Evolutionary conservation across 331 rosid species (phyloP).

Genomic region (Malus hybrid): DNA sequence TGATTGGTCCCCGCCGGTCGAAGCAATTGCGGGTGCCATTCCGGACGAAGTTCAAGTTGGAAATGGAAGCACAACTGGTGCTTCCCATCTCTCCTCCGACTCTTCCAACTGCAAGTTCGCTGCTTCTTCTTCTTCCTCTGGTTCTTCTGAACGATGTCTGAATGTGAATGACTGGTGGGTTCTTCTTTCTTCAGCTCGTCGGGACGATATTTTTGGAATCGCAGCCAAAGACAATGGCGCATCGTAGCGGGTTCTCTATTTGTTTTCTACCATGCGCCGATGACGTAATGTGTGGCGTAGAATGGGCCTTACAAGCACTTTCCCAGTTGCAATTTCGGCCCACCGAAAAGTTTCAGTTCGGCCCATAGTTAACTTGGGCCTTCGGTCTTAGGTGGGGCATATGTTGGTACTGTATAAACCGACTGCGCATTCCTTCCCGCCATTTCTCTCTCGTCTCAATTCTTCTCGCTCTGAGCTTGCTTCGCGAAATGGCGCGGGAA

Average conservation of each 20-base stretch:
- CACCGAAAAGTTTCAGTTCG: background rate
- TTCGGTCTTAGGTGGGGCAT: background rate
- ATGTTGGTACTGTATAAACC: background rate
- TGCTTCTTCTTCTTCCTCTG: slow-evolving; percentile 3
- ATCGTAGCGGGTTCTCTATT: background rate
- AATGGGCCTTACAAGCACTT: background rate
- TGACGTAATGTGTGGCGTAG: background rate
- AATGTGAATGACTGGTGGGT: background rate
- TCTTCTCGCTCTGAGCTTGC: background rate
- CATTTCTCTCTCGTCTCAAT: background rate
- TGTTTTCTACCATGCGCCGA: background rate
- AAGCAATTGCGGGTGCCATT: slow-evolving; percentile 7
- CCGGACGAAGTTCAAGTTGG: slow-evolving; percentile 36
- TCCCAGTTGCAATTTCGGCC: background rate
- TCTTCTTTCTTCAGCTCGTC: background rate
- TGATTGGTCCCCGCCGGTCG: slow-evolving; percentile 23
- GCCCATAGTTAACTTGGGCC: background rate
- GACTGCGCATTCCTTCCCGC: slow-evolving; percentile 34
- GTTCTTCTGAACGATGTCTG: background rate
- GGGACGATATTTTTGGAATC: slow-evolving; percentile 2
- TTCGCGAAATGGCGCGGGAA: slow-evolving; percentile 32
- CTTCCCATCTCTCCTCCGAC: slow-evolving; percentile 42
- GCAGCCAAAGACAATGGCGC: background rate
- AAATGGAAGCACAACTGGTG: slow-evolving; percentile 36
- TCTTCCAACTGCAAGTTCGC: background rate